Base-by-base conservation (phyloP, 169 alveolate genomes). In the Besnoitia besnoiti region DNA sequence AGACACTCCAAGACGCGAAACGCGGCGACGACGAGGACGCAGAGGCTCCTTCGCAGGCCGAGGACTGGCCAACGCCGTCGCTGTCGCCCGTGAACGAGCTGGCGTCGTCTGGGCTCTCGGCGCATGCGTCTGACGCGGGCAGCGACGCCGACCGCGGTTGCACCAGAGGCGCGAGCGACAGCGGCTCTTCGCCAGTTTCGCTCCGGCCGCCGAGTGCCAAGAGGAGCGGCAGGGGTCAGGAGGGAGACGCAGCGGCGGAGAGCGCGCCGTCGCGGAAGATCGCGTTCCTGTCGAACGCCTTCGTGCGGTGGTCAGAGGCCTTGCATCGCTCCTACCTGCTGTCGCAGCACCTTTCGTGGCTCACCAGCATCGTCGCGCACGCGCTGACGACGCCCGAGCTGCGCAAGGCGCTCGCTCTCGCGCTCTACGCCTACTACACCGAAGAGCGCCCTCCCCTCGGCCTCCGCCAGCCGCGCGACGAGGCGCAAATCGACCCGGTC, bases 351-450 rank as follows among this genome's bases (percentile, higher is more conserved):
- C 59, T 77, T 21, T 77, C 87, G 37, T 77, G 49, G 87, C 59
- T 77, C 42, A 37, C 59, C 4, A 27, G 55, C 8, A 42, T 77
- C 37, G 87, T 77, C 35, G 87, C 87, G 30, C 87, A 77, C 21
- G 87, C 87, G 50, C 87, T 77, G 55, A 77, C 87, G 40, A 77
- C 87, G 37, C 87, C 87, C 35, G n/a, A 8, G 49, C 49, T 77
- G 30, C 49, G 87, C 3, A 77, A 40, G 87, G 59, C 16, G 10
- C 59, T 77, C 40, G 55, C 59, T 16, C 59, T 40, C 55, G 87
- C 87, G 30, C 87, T 77, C n/a, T 77, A 40, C 87, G 39, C 35
- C 40, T 77, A 77, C 87, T 77, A 77, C 59, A 42, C 59, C 2
- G 55, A 44, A 37, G 87, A 77, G 59, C 87, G 87, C 14, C 87